Evolutionary conservation across 2,329 filamentous ascomycete species (phyloP).

Genomic region (Cytospora piceicola): DNA sequence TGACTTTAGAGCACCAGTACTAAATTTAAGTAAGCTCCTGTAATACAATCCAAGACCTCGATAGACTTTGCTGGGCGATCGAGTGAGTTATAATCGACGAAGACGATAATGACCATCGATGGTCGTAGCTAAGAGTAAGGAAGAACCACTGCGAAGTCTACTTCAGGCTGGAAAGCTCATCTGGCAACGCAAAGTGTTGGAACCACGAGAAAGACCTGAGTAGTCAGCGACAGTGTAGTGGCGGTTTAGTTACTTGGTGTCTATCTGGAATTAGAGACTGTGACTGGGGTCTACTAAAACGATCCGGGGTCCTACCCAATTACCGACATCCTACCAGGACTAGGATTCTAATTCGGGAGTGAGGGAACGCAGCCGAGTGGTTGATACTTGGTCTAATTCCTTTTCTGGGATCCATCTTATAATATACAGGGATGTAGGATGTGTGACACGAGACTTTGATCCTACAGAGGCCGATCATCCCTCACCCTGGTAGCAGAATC

Average conservation of each 20-base stretch:
- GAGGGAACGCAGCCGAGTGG: not conserved
- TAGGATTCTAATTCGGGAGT: constrained; percentile 16
- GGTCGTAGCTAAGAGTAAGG: too few species aligned
- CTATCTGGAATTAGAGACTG: not conserved
- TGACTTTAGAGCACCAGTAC: too few species aligned
- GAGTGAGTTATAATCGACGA: too few species aligned
- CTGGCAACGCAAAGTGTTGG: not conserved
- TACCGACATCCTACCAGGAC: not conserved
- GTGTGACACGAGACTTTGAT: not conserved
- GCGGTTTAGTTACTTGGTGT: not conserved
- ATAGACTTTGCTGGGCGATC: too few species aligned
- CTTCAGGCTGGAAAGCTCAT: too few species aligned
- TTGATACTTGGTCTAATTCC: constrained; percentile 15
- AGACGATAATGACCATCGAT: too few species aligned
- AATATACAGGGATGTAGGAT: not conserved
- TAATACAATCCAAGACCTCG: too few species aligned
- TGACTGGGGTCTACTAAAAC: not conserved
- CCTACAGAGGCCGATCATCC: not conserved
- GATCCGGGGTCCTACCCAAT: not conserved
- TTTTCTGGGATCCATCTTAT: not conserved
- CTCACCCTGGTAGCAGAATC: not conserved
- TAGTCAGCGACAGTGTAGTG: not conserved
- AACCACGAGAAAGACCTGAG: not conserved
- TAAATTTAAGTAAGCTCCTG: too few species aligned
- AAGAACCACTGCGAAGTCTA: too few species aligned